Evolutionary conservation across 2,329 filamentous ascomycete species (phyloP).

Genomic region (Calonectria montana): DNA sequence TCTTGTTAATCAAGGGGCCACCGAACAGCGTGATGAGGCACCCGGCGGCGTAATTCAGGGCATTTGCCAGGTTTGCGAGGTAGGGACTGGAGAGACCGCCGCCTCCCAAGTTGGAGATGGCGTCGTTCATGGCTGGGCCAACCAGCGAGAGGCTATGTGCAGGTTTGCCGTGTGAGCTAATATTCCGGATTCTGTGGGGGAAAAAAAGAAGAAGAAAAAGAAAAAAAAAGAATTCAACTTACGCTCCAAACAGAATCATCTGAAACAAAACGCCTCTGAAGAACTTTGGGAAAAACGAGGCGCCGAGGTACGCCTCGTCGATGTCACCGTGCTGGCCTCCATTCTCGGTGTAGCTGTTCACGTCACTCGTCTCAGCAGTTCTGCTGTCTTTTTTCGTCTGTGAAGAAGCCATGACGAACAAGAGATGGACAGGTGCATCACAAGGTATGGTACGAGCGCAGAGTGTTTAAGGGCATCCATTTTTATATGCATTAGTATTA

Average conservation of each 20-base stretch:
- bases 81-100: constrained; percentile 22
- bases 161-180: not conserved
- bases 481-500: constrained; percentile 18
- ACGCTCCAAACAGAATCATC: constrained; percentile 27
- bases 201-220: not conserved
- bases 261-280: constrained; percentile 20
- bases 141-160: constrained; percentile 21
- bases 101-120: constrained; percentile 23
- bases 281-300: constrained; percentile 4
- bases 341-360: constrained; percentile 4
- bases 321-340: not conserved
- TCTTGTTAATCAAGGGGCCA: constrained; percentile 52
- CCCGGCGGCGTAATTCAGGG: constrained; percentile 18
- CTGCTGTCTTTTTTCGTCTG: constrained; percentile 10
- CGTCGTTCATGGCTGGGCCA: constrained; percentile 23
- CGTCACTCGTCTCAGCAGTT: constrained; percentile 2
- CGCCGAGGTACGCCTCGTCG: constrained; percentile 15
- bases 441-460: not conserved
- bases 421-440: not conserved
- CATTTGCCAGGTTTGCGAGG: constrained; percentile 24
- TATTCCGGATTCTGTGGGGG: not conserved
- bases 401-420: not conserved
- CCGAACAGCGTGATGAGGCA: constrained; percentile 38
- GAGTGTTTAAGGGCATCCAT: constrained; percentile 4
- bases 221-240: not conserved